Evolutionary conservation across 129 eudicot species (phyloP).

Genomic region (Centaurea solstitialis): DNA sequence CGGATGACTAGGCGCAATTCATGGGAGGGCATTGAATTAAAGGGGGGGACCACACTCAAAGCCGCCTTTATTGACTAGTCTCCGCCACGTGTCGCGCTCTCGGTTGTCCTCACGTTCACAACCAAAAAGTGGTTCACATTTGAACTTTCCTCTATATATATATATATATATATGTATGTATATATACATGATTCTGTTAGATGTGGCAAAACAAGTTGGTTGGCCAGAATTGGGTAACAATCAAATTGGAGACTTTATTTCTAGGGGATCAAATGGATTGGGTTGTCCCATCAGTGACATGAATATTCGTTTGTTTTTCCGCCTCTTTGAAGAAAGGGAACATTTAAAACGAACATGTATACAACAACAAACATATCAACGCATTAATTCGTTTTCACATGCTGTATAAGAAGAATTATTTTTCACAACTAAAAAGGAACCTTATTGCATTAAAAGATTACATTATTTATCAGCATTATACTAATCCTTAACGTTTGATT

Average conservation of each 20-base stretch:
- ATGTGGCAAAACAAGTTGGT: conserved; percentile 18
- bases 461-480: not conserved
- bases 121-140: no score
- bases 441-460: conserved; percentile 2
- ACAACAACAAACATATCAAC: not conserved
- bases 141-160: no score
- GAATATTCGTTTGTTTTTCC: not conserved
- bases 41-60: no score
- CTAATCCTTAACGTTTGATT: not conserved
- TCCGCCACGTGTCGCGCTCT: no score
- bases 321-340: not conserved
- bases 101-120: no score
- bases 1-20: no score
- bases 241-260: conserved; percentile 13
- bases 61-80: no score
- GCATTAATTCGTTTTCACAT: not conserved
- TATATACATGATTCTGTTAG: conserved; percentile 4
- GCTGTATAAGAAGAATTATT: not conserved
- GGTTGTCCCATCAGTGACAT: not conserved
- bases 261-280: conserved; percentile 18
- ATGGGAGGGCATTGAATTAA: no score
- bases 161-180: no score
- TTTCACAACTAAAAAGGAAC: not conserved
- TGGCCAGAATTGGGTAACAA: conserved; percentile 8
- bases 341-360: conserved; percentile 6